Percentiles rank a stretch among this genome's conserved stretches.
These are phyloP conservation scores for Alternaria tenuissima DNA, from an alignment of 2,329 filamentous ascomycete species.

Conservation along the genomic window DNA sequence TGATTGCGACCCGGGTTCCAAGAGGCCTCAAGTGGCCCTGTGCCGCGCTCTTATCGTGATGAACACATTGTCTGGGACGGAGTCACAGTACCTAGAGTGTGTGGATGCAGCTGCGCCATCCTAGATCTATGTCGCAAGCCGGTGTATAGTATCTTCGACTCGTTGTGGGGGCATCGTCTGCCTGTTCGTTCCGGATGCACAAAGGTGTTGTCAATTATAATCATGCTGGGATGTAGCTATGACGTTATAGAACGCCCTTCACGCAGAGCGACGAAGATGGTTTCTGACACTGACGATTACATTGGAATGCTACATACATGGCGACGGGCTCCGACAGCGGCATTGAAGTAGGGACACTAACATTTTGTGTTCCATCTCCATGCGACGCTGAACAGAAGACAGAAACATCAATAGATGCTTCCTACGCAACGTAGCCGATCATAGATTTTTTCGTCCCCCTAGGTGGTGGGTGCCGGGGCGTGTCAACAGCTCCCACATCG, in stretches of 20 bases:
- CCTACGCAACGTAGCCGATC: conserved; percentile 54
- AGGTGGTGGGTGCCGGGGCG: conserved; percentile 58
- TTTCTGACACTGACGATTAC: neutral
- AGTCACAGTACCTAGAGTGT: neutral
- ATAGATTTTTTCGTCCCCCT: conserved; percentile 56
- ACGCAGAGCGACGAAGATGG: neutral
- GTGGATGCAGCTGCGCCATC: neutral
- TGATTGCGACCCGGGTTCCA: neutral
- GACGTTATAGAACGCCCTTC: neutral
- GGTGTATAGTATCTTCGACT: neutral
- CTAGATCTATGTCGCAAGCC: neutral
- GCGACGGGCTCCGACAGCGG: neutral
- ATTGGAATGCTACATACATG: conserved; percentile 26
- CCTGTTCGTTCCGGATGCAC: neutral
- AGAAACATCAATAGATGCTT: conserved; percentile 10
- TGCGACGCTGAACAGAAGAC: neutral
- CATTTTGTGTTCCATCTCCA: neutral
- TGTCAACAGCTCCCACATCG: conserved; percentile 59
- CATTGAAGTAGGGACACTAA: neutral
- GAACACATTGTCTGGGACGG: neutral
- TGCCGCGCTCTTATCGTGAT: neutral
- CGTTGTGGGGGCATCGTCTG: neutral
- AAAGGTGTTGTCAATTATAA: neutral
- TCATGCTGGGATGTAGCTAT: neutral
- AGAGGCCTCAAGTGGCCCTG: neutral